Base-by-base conservation (phyloP, 2,329 filamentous ascomycete species). In the Aureobasidium sp. region DNA sequence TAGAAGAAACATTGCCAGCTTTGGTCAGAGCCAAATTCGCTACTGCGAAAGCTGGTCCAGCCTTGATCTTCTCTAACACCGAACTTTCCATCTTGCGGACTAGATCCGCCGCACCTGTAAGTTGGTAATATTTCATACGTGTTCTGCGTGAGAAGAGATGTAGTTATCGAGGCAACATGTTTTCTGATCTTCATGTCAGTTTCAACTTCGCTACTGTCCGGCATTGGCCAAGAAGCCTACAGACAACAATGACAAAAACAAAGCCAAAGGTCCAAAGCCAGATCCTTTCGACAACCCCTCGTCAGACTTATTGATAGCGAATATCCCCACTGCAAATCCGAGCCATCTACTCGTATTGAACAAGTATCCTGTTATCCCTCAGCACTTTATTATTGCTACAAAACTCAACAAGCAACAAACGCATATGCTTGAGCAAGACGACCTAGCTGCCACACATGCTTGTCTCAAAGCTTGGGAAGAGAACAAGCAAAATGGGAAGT, bases 321-420 rank as follows among this genome's bases (percentile, higher is more conserved):
- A 47, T 18, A 72, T 92, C 10, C 81, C 80, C 1, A 40, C 67
- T 3, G 60, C 63, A 8, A 67, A 74, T 29, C 80, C 87, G 0
- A 76, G 80, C 11, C 91, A 94, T 76, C 83, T 85, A 66, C 82
- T 93, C 48, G 87, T 94, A 1, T 81, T 94, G 47, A 94, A 94
- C 82, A 94, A 93, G 76, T 94, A 91, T 71, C 90, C 91, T 56
- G 79, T 94, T 56, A 90, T 92, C 40, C 85, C 87, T 0, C 85
- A 90, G 71, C 91, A 94, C 78, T 92, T 92, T 74, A 92, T 94
- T 70, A 84, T 94, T 55, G 87, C 88, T 0, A 94, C 91, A 0
- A 86, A 79, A n/a, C 76, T 79, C 1, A 89, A 90, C 74, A 87
- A 88, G 73, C 79, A 81, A n/a, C 91, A 94, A 80, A 89, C 87